A percentile compares a stretch with the other conserved stretches of the same genome.
Conservation (phyloP, 768 basidiomycete species). For the Melanogaster broomeanus region DNA sequence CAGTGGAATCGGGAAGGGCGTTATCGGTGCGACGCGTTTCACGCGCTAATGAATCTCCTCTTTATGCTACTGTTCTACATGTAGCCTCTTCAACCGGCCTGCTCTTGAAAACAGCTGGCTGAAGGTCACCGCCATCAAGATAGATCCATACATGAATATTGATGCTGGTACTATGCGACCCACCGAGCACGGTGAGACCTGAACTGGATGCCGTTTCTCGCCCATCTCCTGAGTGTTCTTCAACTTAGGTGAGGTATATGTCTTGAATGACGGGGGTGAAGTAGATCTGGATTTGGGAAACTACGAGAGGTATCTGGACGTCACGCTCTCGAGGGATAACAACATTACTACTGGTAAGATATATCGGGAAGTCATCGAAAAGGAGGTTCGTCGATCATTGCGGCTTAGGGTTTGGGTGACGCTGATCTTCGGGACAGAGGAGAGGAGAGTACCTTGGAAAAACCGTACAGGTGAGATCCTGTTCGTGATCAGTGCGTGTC, state of each 20-base stretch:
- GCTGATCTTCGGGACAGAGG: slow-evolving; percentile 44
- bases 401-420: background rate
- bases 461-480: slow-evolving; percentile 79
- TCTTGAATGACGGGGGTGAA: slow-evolving; percentile 97
- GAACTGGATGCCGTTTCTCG: slow-evolving; percentile 2
- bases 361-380: slow-evolving; percentile 94
- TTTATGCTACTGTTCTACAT: slow-evolving; percentile 24
- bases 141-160: slow-evolving; percentile 99
- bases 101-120: slow-evolving; percentile 93
- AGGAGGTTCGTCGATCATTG: slow-evolving; percentile 67
- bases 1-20: slow-evolving; percentile 98
- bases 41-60: slow-evolving; percentile 10
- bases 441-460: slow-evolving; percentile 92
- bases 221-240: slow-evolving; percentile 20
- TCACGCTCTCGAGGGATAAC: slow-evolving; percentile 92
- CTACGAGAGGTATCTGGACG: slow-evolving; percentile 96
- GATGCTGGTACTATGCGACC: slow-evolving; percentile 99
- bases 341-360: slow-evolving; percentile 99
- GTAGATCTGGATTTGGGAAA: slow-evolving; percentile 98
- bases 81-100: slow-evolving; percentile 95
- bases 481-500: background rate
- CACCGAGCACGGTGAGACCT: slow-evolving; percentile 87
- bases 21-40: slow-evolving; percentile 74
- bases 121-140: slow-evolving; percentile 99
- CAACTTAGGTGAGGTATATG: slow-evolving; percentile 89